phyloP scores from a whole-genome alignment of 1,284 basidiomycete species.

The Ustilago loliicola region DNA sequence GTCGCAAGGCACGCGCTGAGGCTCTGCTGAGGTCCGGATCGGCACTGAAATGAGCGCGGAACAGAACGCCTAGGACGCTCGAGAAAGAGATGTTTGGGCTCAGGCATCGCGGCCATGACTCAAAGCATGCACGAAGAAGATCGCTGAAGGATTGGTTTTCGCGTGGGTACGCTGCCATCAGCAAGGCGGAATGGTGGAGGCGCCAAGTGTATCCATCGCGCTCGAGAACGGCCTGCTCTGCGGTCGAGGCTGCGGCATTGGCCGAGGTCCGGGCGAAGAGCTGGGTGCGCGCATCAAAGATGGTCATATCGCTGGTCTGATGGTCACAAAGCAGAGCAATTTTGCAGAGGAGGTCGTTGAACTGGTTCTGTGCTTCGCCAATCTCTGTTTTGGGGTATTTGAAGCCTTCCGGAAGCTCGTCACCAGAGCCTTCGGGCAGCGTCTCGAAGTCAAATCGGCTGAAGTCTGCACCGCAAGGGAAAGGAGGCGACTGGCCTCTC shows the following conservation, averaged over 20 bases:
- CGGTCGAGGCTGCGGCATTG: conserved; percentile 30
- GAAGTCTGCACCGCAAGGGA: conserved; percentile 84
- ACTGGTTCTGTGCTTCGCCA: conserved; percentile 80
- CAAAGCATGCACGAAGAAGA: conserved; percentile 83
- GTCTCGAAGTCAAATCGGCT: conserved; percentile 72
- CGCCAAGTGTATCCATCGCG: conserved; percentile 73
- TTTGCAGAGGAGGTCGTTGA: conserved; percentile 76
- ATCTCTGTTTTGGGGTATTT: conserved; percentile 76
- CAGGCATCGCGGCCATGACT: conserved; percentile 86
- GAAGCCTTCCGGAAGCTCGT: conserved; percentile 57
- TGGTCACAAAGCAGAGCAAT: conserved; percentile 79
- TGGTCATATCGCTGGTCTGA: conserved; percentile 80
- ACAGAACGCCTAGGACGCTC: conserved; percentile 83
- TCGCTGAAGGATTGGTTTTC: conserved; percentile 78
- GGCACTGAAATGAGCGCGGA: conserved; percentile 85
- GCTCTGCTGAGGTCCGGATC: conserved; percentile 79
- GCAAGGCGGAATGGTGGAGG: conserved; percentile 75
- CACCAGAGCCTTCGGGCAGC: conserved; percentile 46
- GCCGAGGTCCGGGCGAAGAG: conserved; percentile 40
- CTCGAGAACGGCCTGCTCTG: conserved; percentile 59
- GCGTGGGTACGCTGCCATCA: conserved; percentile 78
- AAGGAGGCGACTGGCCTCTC: conserved; percentile 77
- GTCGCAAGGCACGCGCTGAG: conserved; percentile 79
- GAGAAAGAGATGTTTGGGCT: conserved; percentile 73
- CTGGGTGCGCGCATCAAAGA: conserved; percentile 87